Evolutionary conservation across 306 rosid genomes (phyloP), one percentile per base, ranked within the genome.

Genomic region (Hippophae rhamnoides): DNA sequence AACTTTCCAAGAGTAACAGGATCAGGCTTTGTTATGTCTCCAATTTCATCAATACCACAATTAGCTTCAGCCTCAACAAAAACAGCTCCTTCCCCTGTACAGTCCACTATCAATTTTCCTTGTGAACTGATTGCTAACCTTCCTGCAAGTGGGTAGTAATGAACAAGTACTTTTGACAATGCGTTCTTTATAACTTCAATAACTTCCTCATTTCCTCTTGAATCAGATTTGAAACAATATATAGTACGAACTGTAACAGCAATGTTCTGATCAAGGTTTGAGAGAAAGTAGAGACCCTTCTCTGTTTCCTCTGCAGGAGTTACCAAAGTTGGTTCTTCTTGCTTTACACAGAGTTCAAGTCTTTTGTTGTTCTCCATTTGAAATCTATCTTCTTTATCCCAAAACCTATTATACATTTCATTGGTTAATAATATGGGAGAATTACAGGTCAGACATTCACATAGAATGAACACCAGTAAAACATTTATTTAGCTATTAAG

Each of bases 21-120:
- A 47, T 88, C 81, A 8, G 93, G 86, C 75, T 86, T 88, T 27
- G 94, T 81, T 18, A 80, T 81, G 54, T 88, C 96, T 52, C 93
- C 94, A 8, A 92, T 66, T 68, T 88, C 73, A 7, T 80, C 68
- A 18, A 88, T 76, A 5, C 45, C 12, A 41, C 81, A 76, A 62
- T 82, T 69, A 6, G 96, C 95, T 79, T 88, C 85, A 27, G 95
- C 99, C 62, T 84, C 96, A 60, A 92, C 90, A 48, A 92, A 92
- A 0, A 83, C 69, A 1, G 90, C 95, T 52, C 99, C 99, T 25
- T 88, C 94, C 38, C 78, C 89, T 1, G 74, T 74, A 63, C 86
- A 80, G 31, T 85, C 81, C 69, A 92, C 93, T 13, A 85, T 88
- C 64, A 92, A 76, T 71, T 92, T 88, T 54, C 82, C 86, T 60